These are phyloP conservation scores for Diaporthe humulicola DNA, from an alignment of 2,329 filamentous ascomycete genomes.

Conservation along the genomic window DNA sequence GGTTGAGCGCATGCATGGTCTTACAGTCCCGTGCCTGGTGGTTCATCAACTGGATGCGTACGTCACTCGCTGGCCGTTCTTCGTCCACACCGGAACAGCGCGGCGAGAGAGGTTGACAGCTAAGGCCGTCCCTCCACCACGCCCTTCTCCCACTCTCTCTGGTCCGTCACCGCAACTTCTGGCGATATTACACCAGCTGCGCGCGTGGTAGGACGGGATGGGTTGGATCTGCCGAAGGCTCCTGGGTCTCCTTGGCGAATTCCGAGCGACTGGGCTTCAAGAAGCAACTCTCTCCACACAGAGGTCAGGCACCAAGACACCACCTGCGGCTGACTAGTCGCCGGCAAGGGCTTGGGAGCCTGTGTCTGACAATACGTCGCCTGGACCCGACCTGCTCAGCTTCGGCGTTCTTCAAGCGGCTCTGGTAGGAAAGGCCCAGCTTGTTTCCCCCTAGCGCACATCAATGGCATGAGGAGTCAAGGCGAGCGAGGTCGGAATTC, in stretches of 20 bases:
- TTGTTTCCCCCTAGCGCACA: background rate
- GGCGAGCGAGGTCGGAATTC: conserved; percentile 14
- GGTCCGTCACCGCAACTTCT: conserved; percentile 31
- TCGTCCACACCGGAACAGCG: background rate
- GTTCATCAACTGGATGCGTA: background rate
- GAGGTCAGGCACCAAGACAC: conserved; percentile 4
- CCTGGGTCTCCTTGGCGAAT: background rate
- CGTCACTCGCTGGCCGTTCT: conserved; percentile 7
- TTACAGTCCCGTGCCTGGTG: conserved; percentile 31
- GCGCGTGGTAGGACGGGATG: background rate
- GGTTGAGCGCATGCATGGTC: conserved; percentile 37
- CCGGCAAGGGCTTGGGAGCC: background rate
- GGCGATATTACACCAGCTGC: background rate
- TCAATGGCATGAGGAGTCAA: background rate
- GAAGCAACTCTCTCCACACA: background rate
- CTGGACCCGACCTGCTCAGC: background rate
- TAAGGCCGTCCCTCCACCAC: conserved; percentile 1
- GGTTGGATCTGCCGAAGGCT: background rate
- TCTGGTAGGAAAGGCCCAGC: background rate
- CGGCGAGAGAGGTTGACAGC: background rate
- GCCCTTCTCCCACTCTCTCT: background rate
- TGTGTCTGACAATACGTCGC: background rate
- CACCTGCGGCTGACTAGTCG: conserved; percentile 8
- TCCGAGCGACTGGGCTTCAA: background rate
- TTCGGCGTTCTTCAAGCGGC: background rate